Evolutionary conservation across 2,329 filamentous ascomycete genomes (phyloP).

Genomic region (Sordariomycetes sp.): DNA sequence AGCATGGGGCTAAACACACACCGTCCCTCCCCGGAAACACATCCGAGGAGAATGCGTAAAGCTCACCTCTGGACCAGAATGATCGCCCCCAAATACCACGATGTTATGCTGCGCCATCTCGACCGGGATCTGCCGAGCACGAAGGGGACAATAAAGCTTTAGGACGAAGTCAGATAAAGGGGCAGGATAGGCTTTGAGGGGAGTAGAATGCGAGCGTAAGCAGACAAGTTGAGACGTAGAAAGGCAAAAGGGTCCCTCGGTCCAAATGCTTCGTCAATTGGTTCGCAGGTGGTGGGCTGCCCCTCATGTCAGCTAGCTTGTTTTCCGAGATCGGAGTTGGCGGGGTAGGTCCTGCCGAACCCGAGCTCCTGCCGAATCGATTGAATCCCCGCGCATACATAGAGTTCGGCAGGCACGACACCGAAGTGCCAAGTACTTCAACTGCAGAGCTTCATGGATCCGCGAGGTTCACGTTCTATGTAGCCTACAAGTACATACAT

Average conservation of each 20-base stretch:
- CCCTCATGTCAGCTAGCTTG: neutral
- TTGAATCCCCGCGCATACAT: no score
- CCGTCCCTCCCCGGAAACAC: neutral
- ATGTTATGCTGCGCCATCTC: conserved; percentile 65
- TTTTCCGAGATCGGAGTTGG: neutral
- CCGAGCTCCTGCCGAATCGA: neutral
- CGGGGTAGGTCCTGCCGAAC: neutral
- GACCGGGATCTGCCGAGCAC: neutral
- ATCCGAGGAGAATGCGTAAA: neutral
- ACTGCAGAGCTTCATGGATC: no score
- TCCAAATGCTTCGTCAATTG: neutral
- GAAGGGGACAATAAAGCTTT: neutral
- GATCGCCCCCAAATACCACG: conserved; percentile 74
- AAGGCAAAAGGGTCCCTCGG: neutral
- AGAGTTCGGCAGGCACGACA: no score
- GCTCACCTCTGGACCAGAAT: conserved; percentile 71
- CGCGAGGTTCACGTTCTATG: no score
- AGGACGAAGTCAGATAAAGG: neutral
- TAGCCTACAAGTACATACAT: no score
- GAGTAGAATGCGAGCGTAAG: neutral
- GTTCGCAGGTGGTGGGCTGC: neutral
- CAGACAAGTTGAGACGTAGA: neutral
- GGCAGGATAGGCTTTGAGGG: neutral
- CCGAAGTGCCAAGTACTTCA: no score
- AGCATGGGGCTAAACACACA: neutral